phyloP scores from a whole-genome alignment of 2,329 filamentous ascomycete genomes.

The Stagonosporopsis tanaceti region DNA sequence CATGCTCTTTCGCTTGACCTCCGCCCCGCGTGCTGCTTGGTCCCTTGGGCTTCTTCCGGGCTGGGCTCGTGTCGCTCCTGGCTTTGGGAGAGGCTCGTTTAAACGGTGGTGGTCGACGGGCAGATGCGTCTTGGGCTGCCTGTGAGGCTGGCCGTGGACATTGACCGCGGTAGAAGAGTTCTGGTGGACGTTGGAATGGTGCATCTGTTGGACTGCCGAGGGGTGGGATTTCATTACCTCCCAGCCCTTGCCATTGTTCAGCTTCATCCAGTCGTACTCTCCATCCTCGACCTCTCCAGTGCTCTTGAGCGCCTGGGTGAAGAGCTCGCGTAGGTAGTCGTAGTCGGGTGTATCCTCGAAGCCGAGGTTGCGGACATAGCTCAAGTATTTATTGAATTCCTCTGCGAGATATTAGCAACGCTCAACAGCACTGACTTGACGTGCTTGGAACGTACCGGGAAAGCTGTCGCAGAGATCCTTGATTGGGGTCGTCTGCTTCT shows the following conservation, averaged over 20 bases:
- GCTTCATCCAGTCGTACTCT: constrained; percentile 99
- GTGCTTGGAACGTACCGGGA: constrained; percentile 65
- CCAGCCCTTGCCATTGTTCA: constrained; percentile 92
- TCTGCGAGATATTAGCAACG: constrained; percentile 60
- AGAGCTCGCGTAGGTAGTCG: constrained; percentile 94
- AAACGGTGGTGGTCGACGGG: constrained; percentile 54
- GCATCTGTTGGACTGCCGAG: constrained; percentile 73
- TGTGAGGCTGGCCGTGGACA: constrained; percentile 75
- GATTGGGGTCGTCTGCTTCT: constrained; percentile 97
- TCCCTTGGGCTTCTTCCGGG: constrained; percentile 50
- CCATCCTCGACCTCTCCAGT: constrained; percentile 95
- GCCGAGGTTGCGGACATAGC: constrained; percentile 94
- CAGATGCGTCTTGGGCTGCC: constrained; percentile 63
- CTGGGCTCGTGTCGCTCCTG: constrained; percentile 66
- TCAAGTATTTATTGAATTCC: constrained; percentile 97
- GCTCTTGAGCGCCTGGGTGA: constrained; percentile 94
- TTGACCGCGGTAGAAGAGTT: constrained; percentile 84
- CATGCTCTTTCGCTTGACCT: constrained; percentile 73
- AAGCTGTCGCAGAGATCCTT: constrained; percentile 97
- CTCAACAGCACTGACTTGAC: not conserved
- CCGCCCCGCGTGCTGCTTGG: constrained; percentile 31
- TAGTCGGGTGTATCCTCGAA: constrained; percentile 99
- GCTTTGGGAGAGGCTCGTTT: constrained; percentile 62
- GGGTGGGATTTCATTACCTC: constrained; percentile 77
- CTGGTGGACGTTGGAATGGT: constrained; percentile 78